These are phyloP conservation scores for Pythium coloratum DNA, from an alignment of 352 stramenopile species.

Conservation along the genomic window DNA sequence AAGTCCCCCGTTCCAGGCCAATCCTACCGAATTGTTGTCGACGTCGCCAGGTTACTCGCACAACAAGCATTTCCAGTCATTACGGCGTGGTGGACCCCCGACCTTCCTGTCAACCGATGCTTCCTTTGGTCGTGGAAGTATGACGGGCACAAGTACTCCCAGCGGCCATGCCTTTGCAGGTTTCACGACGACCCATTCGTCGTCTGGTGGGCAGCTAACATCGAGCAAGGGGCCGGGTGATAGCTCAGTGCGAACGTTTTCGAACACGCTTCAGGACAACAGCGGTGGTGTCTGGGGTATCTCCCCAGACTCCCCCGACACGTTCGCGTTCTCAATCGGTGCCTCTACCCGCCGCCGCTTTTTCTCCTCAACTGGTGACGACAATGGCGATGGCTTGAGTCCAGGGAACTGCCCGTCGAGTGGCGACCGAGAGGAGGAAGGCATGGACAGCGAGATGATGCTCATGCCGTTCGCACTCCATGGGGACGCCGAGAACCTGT, in stretches of 20 bases:
- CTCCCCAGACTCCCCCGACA: slow-evolving; percentile 64
- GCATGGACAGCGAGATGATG: slow-evolving; percentile 30
- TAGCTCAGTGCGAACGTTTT: slow-evolving; percentile 48
- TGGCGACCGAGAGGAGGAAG: slow-evolving; percentile 21
- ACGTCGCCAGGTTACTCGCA: slow-evolving; percentile 75
- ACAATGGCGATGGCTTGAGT: background rate
- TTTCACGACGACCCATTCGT: slow-evolving; percentile 4
- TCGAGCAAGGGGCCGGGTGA: slow-evolving; percentile 1
- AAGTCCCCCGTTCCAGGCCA: slow-evolving; percentile 68
- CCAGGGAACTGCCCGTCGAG: slow-evolving; percentile 7
- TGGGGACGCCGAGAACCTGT: slow-evolving; percentile 33
- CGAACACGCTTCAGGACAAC: slow-evolving; percentile 62
- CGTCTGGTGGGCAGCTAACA: background rate
- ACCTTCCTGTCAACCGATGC: slow-evolving; percentile 64
- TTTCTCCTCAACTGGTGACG: slow-evolving; percentile 34
- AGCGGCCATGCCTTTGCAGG: slow-evolving; percentile 28
- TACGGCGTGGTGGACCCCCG: slow-evolving; percentile 40
- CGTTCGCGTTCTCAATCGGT: slow-evolving; percentile 57
- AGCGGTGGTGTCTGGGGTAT: slow-evolving; percentile 59
- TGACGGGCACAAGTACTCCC: slow-evolving; percentile 14
- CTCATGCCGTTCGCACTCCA: slow-evolving; percentile 71
- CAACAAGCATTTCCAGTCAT: slow-evolving; percentile 59
- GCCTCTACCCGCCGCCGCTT: slow-evolving; percentile 43
- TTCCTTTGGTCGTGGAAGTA: slow-evolving; percentile 35
- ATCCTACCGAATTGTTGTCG: slow-evolving; percentile 65